A percentile compares a stretch with the other conserved stretches of the same genome.
phyloP scores from a whole-genome alignment of 768 basidiomycete species.

The Suillus plorans region DNA sequence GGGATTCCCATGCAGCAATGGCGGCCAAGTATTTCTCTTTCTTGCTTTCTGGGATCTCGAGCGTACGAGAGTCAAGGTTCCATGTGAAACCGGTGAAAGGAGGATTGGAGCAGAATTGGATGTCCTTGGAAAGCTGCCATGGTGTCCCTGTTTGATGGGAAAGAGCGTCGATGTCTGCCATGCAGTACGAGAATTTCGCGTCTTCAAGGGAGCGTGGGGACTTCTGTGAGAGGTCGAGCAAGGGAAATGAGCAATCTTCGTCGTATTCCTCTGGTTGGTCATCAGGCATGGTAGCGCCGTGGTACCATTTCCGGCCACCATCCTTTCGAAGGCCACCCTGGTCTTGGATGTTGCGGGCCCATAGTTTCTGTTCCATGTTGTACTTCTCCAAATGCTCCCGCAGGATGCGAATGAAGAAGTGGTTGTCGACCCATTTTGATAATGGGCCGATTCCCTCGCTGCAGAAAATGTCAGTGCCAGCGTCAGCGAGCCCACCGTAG shows the following conservation, averaged over 20 bases:
- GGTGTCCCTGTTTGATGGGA: no score
- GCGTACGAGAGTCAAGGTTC: accelerated
- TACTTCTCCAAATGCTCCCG: conserved; percentile 6
- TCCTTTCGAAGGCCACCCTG: neutral
- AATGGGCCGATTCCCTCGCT: conserved; percentile 21
- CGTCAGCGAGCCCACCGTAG: conserved; percentile 26
- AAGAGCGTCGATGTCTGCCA: no score
- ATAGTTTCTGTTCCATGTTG: neutral
- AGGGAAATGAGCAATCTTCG: neutral
- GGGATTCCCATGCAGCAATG: no score
- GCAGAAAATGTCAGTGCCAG: neutral
- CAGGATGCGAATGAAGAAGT: conserved; percentile 15
- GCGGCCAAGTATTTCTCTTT: no score
- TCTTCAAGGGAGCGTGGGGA: no score
- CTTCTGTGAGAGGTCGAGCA: neutral
- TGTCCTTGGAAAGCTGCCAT: no score
- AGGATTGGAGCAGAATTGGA: no score
- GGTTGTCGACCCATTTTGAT: conserved; percentile 24
- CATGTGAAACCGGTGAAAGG: no score
- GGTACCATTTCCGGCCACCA: no score
- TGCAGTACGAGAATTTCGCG: no score
- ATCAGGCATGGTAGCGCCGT: accelerated
- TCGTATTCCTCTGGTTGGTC: neutral
- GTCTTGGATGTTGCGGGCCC: conserved; percentile 10
- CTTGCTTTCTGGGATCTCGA: no score